Conservation (phyloP, 441 rosid species). For the Viola pubescens region DNA sequence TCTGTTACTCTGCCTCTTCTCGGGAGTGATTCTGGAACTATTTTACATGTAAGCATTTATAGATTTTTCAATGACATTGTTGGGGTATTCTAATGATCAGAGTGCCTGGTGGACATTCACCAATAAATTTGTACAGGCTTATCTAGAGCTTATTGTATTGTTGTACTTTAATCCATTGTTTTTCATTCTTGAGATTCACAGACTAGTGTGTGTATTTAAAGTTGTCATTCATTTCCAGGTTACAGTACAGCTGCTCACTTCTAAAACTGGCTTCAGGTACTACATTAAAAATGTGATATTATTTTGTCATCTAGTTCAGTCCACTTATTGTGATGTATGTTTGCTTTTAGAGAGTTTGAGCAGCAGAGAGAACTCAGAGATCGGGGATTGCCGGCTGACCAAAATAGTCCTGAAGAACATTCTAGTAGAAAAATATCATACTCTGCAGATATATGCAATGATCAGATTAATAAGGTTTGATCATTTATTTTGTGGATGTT, state of each 20-base stretch:
- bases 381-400: conserved; percentile 67
- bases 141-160: too few relatives aligned
- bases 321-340: conserved; percentile 13
- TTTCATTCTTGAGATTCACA: conserved; percentile 8
- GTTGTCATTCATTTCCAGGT: conserved; percentile 43
- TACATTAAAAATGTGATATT: conserved; percentile 14
- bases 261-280: conserved; percentile 96
- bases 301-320: conserved; percentile 15
- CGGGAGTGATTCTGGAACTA: conserved; percentile 80
- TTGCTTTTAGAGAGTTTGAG: conserved; percentile 80
- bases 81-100: not conserved
- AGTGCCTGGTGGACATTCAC: too few relatives aligned
- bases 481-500: conserved; percentile 16
- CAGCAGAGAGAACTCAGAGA: conserved; percentile 96
- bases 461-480: conserved; percentile 55
- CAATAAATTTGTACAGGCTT: not conserved
- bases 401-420: conserved; percentile 52
- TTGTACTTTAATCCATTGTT: not conserved
- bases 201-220: conserved; percentile 1
- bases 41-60: conserved; percentile 77
- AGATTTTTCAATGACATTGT: conserved; percentile 10
- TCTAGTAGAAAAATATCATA: conserved; percentile 45
- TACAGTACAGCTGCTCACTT: conserved; percentile 91
- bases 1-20: conserved; percentile 62
- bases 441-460: conserved; percentile 47